Percentiles rank a stretch among this genome's conserved stretches.
Evolutionary conservation across 202 grass and related monocot genomes (phyloP).

Genomic region (Tripidium arundinaceum): DNA sequence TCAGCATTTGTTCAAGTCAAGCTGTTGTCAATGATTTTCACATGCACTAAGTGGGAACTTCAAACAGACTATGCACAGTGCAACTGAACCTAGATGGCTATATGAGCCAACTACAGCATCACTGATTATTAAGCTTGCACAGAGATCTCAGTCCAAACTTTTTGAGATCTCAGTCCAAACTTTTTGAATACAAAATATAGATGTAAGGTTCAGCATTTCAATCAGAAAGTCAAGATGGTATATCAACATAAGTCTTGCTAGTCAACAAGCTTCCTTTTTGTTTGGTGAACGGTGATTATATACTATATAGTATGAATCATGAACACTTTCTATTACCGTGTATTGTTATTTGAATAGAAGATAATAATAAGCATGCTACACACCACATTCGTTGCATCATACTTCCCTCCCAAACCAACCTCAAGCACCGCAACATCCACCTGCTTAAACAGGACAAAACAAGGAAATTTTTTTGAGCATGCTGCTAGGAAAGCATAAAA

Average conservation of each 20-base stretch:
- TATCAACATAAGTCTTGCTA: not conserved
- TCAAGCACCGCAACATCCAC: slow-evolving; percentile 93
- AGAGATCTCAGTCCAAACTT: not conserved
- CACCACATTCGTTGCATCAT: slow-evolving; percentile 95
- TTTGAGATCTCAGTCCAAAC: no score
- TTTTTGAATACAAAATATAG: not conserved
- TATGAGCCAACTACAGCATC: slow-evolving; percentile 5
- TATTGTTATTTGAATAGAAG: slow-evolving; percentile 9
- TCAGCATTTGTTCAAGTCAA: slow-evolving; percentile 13
- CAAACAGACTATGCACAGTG: not conserved
- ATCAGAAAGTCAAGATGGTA: slow-evolving; percentile 7
- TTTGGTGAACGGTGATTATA: not conserved
- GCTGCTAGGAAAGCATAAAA: not conserved
- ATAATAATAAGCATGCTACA: slow-evolving; percentile 26
- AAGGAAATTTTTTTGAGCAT: not conserved
- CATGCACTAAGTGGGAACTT: not conserved
- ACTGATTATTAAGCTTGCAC: slow-evolving; percentile 2
- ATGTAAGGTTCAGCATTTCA: slow-evolving; percentile 15
- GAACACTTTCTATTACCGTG: not conserved
- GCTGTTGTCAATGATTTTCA: not conserved
- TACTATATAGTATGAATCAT: not conserved
- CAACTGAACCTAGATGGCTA: slow-evolving; percentile 4
- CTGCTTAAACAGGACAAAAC: slow-evolving; percentile 44
- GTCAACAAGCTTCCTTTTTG: slow-evolving; percentile 13
- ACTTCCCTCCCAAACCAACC: slow-evolving; percentile 98